These are phyloP conservation scores for Nadsonia commutata DNA, from an alignment of 1,139 yeast species.

Conservation along the genomic window DNA sequence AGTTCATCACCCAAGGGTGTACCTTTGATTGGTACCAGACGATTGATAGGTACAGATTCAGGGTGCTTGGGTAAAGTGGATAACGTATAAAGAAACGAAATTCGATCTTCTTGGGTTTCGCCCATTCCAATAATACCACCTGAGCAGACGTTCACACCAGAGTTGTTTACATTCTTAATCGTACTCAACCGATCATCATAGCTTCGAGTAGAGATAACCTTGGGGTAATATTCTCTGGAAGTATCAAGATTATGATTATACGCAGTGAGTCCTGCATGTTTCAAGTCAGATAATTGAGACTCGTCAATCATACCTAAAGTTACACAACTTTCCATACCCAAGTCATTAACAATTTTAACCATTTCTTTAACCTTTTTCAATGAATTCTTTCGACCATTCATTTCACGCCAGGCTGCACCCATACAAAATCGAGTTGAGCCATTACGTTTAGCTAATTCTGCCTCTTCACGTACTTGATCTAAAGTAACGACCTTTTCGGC, in stretches of 20 bases:
- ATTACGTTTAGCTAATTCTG: slow-evolving; percentile 47
- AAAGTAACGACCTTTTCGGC: slow-evolving; percentile 50
- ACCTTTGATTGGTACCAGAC: slow-evolving; percentile 66
- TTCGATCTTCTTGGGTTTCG: slow-evolving; percentile 56
- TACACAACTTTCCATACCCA: slow-evolving; percentile 67
- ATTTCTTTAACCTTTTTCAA: slow-evolving; percentile 47
- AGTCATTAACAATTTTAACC: slow-evolving; percentile 49
- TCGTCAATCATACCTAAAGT: slow-evolving; percentile 64
- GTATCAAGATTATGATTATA: slow-evolving; percentile 74
- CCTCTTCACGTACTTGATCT: slow-evolving; percentile 50
- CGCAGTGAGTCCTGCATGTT: slow-evolving; percentile 64
- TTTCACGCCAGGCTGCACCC: slow-evolving; percentile 86
- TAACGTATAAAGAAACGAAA: slow-evolving; percentile 52
- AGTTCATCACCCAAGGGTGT: slow-evolving; percentile 55
- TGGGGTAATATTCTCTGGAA: slow-evolving; percentile 62
- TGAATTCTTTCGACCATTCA: slow-evolving; percentile 63
- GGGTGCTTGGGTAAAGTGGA: slow-evolving; percentile 59
- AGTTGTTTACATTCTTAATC: slow-evolving; percentile 44
- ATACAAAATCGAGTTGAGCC: slow-evolving; percentile 71
- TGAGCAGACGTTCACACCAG: slow-evolving; percentile 60
- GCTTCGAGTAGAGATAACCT: slow-evolving; percentile 51
- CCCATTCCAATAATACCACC: slow-evolving; percentile 76
- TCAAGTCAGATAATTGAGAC: slow-evolving; percentile 43
- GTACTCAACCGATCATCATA: slow-evolving; percentile 60
- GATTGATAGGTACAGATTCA: slow-evolving; percentile 68